Conservation (phyloP, 805 yeast genomes). For the Lipomyces starkeyi region DNA sequence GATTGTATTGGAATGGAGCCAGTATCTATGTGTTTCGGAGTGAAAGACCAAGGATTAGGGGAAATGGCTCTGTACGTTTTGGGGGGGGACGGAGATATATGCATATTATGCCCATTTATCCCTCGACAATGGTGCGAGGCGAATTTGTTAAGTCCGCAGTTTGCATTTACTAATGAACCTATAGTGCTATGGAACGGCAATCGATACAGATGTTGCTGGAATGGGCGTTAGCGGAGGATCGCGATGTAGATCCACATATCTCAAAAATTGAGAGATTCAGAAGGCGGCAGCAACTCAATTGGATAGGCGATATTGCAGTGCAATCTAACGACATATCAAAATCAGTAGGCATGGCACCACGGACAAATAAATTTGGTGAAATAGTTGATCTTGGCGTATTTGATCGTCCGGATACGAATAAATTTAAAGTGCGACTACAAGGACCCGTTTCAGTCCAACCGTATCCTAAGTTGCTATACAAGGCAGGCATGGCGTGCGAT, state of each 20-base stretch:
- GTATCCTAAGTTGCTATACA: slow-evolving; percentile 60
- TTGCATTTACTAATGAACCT: neutral
- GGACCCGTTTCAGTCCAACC: slow-evolving; percentile 65
- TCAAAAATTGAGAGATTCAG: slow-evolving; percentile 23
- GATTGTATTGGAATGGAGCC: slow-evolving; percentile 38
- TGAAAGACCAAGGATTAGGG: slow-evolving; percentile 49
- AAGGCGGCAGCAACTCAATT: slow-evolving; percentile 47
- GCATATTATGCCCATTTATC: slow-evolving; percentile 66
- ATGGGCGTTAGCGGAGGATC: slow-evolving; percentile 44
- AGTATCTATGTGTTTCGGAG: slow-evolving; percentile 56
- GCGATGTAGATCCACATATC: slow-evolving; percentile 22
- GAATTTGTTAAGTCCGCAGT: neutral
- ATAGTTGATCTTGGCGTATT: slow-evolving; percentile 39
- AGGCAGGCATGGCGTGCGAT: slow-evolving; percentile 50
- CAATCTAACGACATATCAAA: slow-evolving; percentile 35
- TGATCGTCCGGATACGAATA: slow-evolving; percentile 34
- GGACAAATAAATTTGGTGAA: slow-evolving; percentile 39
- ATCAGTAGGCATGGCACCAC: slow-evolving; percentile 11
- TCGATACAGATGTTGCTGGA: slow-evolving; percentile 48
- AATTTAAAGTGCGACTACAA: slow-evolving; percentile 45
- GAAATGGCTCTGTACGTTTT: slow-evolving; percentile 60
- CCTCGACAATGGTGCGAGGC: slow-evolving; percentile 53
- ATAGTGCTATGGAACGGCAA: slow-evolving; percentile 26
- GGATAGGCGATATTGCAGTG: slow-evolving; percentile 47
- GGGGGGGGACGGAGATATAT: slow-evolving; percentile 63